Base-by-base conservation (phyloP, 2,329 filamentous ascomycete genomes). In the Claviceps pazoutovae region DNA sequence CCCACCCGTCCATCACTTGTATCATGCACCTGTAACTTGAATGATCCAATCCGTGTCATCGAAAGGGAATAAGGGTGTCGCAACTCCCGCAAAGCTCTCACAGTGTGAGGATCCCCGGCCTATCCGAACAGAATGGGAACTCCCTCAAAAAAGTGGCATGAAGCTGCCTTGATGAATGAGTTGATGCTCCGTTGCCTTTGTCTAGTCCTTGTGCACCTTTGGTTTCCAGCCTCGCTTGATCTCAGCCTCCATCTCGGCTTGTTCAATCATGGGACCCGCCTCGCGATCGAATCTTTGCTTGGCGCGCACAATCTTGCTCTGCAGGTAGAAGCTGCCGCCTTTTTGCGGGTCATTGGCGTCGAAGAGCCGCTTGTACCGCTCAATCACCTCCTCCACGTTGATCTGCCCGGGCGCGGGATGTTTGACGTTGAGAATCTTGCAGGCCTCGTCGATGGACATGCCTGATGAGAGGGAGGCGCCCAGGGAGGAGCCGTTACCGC, bases 291-390 rank as follows among this genome's bases (percentile, higher is more conserved):
- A 85, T 57, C 93, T 76, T 71, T 98, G 91, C 61, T 91, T 80
- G 53, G 93, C 93, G 56, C 93, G 78, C 60, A 97, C 71, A 51
- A 98, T 82, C 73, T 98, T 98, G 76, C 91, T 97, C 71, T 98
- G 93, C 48, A 98, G 76, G 69, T 98, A 98, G 71, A 98, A 98
- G 62, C 89, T 96, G 50, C 93, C 93, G 38, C 93, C 93, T 64
- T 95, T 95, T 69, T 94, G 78, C 11, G 93, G 91, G 58, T 98
- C 87, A 71, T 98, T 98, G 60, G 80, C 74, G 69, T 98, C 93
- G 66, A 96, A 98, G 47, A 98, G 73, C 57, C 84, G 82, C 79
- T 97, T 97, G 76, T 97, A 98, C 51, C 89, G 79, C 60, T 85
- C 82, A 70, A 86, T 83, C 51, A 95, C 82, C 58, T 84, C 77